Conservation (phyloP, 2,329 filamentous ascomycete genomes). For the Alternaria ventricosa region DNA sequence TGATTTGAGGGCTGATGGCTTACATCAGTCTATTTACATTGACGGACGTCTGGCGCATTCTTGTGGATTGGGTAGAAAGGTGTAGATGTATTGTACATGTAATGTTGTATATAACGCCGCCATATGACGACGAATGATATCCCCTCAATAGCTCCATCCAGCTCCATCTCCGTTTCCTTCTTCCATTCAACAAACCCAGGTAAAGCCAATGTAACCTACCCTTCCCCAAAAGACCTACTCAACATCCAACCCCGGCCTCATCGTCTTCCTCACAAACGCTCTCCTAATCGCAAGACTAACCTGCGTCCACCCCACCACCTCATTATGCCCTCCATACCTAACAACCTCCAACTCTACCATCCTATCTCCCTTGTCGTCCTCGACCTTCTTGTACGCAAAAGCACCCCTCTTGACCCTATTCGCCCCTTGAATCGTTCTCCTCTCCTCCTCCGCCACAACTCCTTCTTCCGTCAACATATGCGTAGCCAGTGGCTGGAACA, state of each 20-base stretch:
- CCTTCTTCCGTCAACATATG: constrained; percentile 40
- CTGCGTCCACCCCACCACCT: constrained; percentile 69
- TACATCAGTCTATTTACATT: constrained; percentile 24
- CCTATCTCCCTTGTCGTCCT: constrained; percentile 35
- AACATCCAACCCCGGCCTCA: constrained; percentile 35
- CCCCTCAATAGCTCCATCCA: constrained; percentile 8
- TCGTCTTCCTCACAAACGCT: constrained; percentile 63
- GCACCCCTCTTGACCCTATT: constrained; percentile 44
- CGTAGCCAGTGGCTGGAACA: constrained; percentile 35
- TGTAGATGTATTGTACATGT: constrained; percentile 30
- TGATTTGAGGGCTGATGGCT: not conserved
- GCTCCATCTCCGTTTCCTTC: not conserved
- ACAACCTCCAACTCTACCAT: constrained; percentile 53
- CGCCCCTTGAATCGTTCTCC: constrained; percentile 39
- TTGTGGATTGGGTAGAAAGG: not conserved
- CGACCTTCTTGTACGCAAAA: constrained; percentile 44
- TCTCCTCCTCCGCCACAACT: constrained; percentile 30
- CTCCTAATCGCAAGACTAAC: constrained; percentile 70
- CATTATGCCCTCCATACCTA: constrained; percentile 65
- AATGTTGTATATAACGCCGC: constrained; percentile 9
- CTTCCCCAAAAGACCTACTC: constrained; percentile 21
- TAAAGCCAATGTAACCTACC: not conserved
- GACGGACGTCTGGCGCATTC: constrained; percentile 17
- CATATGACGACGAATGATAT: constrained; percentile 18
- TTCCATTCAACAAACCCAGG: not conserved